Conservation (phyloP, 352 stramenopile genomes). For the Phytophthora sojae region DNA sequence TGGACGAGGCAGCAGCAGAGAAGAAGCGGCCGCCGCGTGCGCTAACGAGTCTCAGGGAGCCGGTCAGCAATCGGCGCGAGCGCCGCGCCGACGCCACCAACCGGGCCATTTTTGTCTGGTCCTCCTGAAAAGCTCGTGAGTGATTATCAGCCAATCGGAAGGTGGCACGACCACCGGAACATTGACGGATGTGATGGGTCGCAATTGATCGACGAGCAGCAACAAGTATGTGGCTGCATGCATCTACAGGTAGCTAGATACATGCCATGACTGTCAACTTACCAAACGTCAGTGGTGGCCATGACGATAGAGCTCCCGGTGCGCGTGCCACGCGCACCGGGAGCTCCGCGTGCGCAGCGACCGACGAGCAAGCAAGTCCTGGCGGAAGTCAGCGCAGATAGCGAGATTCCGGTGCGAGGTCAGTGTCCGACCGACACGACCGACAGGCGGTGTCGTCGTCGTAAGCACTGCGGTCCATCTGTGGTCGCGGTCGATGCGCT, state of each 20-base stretch:
- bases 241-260: too few relatives aligned
- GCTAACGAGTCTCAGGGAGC: neutral
- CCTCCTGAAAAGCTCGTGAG: neutral
- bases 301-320: too few relatives aligned
- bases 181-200: neutral
- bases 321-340: too few relatives aligned
- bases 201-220: too few relatives aligned
- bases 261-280: too few relatives aligned
- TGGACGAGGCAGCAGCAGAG: neutral
- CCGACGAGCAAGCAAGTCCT: too few relatives aligned
- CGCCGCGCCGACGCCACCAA: slow-evolving; percentile 1
- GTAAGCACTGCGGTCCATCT: too few relatives aligned
- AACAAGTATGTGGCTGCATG: too few relatives aligned
- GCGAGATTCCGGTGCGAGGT: neutral
- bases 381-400: neutral
- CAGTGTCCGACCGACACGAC: too few relatives aligned
- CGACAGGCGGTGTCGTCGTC: too few relatives aligned
- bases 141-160: slow-evolving; percentile 13
- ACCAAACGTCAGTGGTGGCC: too few relatives aligned
- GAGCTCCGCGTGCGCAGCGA: too few relatives aligned
- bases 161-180: slow-evolving; percentile 2
- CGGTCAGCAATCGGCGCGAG: neutral
- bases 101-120: slow-evolving; percentile 5
- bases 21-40: neutral
- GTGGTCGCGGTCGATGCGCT: neutral